Base-by-base conservation (phyloP, 345 rosid genomes). In the Pugionium cornutum region DNA sequence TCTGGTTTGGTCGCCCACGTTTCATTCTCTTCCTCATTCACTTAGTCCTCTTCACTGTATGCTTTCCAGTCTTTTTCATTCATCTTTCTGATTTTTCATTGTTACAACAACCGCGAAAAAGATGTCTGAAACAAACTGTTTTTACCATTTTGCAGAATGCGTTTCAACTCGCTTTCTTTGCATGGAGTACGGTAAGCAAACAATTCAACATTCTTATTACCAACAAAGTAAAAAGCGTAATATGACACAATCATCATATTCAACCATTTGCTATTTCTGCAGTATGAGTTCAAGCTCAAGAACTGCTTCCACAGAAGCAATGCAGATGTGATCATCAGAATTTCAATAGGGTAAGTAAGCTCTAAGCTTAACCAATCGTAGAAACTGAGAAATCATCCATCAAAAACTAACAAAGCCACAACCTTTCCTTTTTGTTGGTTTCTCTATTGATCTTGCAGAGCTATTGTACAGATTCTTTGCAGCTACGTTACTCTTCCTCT, bases 401-500 rank as follows among this genome's bases (percentile, higher is more conserved):
- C 41, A 1, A 9, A 45, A 44, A 26, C 34, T 10, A 6, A 50
- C 52, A 73, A 66, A 65, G 69, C 10, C 50, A 3, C 62, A 37
- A 62, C 2, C 35, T 34, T 70, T 6, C 11, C 7, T 31, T 62
- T 10, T 48, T 28, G 4, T 18, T 18, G 18, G 18, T 30, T 42
- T 6, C 47, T 57, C 62, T 9, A 1, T 28, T 3, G 6, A 30
- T 50, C 2, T 9, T 49, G 25, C 81, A 94, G 99, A 84, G 75
- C 88, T 55, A 4, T 88, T 31, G 81, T 90, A 46, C 99, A 94
- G 76, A 36, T 90, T 58, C 78, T 94, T 1, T 90, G 97, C 84
- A 94, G 99, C 69, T 90, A 94, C 8, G 89, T 90, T 64, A 94
- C 97, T 33, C 96, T 94, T 42, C 99, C 99, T 59, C 86, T 94